Base-by-base conservation (phyloP, 1,139 yeast species). In the Saccharomyces pastorianus region DNA sequence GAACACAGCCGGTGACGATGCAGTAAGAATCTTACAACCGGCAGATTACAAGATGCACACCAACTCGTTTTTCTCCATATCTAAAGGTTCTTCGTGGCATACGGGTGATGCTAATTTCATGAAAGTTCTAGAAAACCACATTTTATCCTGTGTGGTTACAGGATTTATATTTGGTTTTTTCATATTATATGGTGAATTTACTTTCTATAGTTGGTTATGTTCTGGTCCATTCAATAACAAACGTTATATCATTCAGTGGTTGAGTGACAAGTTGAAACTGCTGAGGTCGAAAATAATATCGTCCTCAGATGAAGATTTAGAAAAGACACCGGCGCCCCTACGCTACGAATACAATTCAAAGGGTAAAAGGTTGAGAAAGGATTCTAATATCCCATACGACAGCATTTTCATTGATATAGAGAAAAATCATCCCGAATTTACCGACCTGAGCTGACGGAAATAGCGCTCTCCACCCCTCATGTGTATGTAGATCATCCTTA, bases 51-150 rank as follows among this genome's bases (percentile, higher is more conserved):
- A 85, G 65, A 75, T 80, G 54, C 78, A 74, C 58, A 65, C 72
- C 11, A 67, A 77, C 61, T 79, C 91, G 4, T 88, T 85, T 66
- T 88, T 88, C 70, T 77, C 82, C 50, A 84, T 86, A 54, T 77
- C 88, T 0, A 79, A 81, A 50, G 96, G 96, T 49, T 85, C 93
- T 1, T 85, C 95, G 31, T 88, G 96, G 96, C 96, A 88, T 70
- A 72, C 82, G 65, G 88, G 84, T 62, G 96, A 88, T 70, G 96
- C 96, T 27, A 78, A 83, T 57, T 80, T 86, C 65, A 80, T 88
- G 67, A 82, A 86, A 64, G 73, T 80, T 11, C 74, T 88, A 72
- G 88, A 87, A 31, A 76, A 80, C 58, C 96, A 88, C 69, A 78
- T 88, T 59, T 76, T 82, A 8, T 71, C 84, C 50, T 84, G 89